Base-by-base conservation (phyloP, 345 rosid genomes). In the Alliaria petiolata region DNA sequence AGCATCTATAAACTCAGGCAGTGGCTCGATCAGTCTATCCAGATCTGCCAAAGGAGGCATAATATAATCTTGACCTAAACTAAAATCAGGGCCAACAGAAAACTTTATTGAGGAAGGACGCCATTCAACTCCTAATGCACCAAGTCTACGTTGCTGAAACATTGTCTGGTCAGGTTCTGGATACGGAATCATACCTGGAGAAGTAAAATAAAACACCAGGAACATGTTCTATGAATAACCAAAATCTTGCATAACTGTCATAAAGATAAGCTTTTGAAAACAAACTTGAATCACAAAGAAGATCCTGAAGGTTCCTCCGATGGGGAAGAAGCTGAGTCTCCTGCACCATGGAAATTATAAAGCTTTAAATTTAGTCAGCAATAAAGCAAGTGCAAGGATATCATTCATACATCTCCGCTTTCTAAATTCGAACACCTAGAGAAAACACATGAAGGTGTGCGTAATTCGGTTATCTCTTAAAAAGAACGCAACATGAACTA, bases 101-200 rank as follows among this genome's bases (percentile, higher is more conserved):
- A 89, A 79, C 71, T 76, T 88, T 49, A 83, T 78, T 58, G 91
- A 69, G 52, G 95, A 71, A 39, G 93, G 96, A 44, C 76, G 89
- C 98, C 98, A 91, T 80, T 91, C 98, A 65, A 88, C 66, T 53
- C 97, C 95, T 70, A 95, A 76, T 14, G 97, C 92, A 61, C 98
- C 99, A 71, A 95, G 86, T 67, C 99, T 87, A 46, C 92, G 89
- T 76, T 84, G 83, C 88, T 95, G 99, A 81, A 80, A 95, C 89
- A 87, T 83, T 67, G 82, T 89, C 81, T 95, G 99, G 76, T 91
- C 93, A 58, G 97, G 98, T 82, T 95, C 99, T 36, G 95, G 83
- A 79, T 95, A 95, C 15, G 99, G 99, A 81, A 83, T 82, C 95
- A 95, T 86, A 71, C 96, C 99, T 92, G 75, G 67, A 67, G 76